These are phyloP conservation scores for Trametes hirsuta DNA, from an alignment of 1,284 basidiomycete genomes.

Conservation along the genomic window DNA sequence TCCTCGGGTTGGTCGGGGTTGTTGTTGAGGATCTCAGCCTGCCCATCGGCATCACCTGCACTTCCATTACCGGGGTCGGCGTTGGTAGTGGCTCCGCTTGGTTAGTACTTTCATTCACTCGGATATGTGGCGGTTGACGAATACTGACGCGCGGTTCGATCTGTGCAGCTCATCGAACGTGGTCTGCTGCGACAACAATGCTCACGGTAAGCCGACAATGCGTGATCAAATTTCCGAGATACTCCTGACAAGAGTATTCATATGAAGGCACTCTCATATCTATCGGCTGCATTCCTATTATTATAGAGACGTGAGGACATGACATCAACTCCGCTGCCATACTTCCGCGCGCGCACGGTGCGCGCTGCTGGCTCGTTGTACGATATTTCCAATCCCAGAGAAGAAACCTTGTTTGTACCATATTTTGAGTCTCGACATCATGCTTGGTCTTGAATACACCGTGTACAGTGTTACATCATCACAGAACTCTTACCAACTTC, in stretches of 20 bases:
- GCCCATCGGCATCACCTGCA: conserved; percentile 31
- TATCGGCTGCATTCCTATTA: conserved; percentile 7
- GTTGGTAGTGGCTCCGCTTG: conserved; percentile 24
- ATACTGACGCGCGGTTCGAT: neutral
- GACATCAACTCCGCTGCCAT: neutral
- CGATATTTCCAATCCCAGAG: too few species aligned
- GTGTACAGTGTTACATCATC: too few species aligned
- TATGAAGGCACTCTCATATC: conserved; percentile 4
- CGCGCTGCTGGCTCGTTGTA: too few species aligned
- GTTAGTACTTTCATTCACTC: neutral
- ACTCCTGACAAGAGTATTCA: neutral
- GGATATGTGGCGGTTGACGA: neutral
- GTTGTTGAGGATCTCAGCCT: conserved; percentile 24
- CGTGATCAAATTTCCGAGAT: neutral
- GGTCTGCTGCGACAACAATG: conserved; percentile 10
- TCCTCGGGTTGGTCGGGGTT: conserved; percentile 26
- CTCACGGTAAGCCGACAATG: neutral
- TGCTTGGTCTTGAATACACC: too few species aligned
- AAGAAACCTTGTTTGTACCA: too few species aligned
- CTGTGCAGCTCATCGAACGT: neutral
- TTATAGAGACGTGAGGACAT: neutral
- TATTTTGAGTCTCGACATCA: too few species aligned
- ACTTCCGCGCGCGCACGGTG: neutral
- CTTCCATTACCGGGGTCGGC: conserved; percentile 26
- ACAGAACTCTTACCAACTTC: too few species aligned